Evolutionary conservation across 2,329 filamentous ascomycete species (phyloP).

Genomic region (Coniochaeta sp.): DNA sequence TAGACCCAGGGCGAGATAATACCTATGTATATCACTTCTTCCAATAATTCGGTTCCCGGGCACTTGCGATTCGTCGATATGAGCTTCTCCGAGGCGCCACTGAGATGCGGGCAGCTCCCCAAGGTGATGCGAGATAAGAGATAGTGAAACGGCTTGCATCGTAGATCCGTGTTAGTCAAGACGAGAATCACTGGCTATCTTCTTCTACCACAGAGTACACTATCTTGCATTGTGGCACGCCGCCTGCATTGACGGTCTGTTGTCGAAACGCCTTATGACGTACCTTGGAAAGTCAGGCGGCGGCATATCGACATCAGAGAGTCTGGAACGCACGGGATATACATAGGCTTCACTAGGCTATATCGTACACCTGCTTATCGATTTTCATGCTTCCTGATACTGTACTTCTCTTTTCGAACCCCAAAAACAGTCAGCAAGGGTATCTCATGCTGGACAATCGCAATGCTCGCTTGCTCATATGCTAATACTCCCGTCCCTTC

Average conservation of each 20-base stretch:
- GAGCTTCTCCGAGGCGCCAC: slow-evolving; percentile 4
- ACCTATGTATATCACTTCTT: background rate
- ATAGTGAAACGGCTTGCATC: background rate
- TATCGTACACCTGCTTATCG: background rate
- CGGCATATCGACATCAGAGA: background rate
- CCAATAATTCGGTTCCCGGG: no score
- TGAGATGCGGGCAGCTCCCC: background rate
- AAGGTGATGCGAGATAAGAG: slow-evolving; percentile 1
- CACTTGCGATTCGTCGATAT: background rate
- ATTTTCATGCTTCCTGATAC: background rate
- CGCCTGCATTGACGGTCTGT: background rate
- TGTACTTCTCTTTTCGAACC: background rate
- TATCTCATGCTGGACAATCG: background rate
- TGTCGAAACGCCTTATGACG: background rate
- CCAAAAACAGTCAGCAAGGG: background rate
- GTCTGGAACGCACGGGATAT: background rate
- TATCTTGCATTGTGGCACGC: background rate
- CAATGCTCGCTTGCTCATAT: background rate
- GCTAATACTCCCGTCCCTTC: background rate
- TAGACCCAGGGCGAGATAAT: background rate
- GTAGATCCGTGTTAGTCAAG: background rate
- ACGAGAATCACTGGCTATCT: background rate
- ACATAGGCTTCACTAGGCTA: background rate
- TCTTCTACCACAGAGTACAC: no score
- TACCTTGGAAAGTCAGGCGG: background rate